Conservation (phyloP, 768 basidiomycete genomes). For the Tulasnella sp. region DNA sequence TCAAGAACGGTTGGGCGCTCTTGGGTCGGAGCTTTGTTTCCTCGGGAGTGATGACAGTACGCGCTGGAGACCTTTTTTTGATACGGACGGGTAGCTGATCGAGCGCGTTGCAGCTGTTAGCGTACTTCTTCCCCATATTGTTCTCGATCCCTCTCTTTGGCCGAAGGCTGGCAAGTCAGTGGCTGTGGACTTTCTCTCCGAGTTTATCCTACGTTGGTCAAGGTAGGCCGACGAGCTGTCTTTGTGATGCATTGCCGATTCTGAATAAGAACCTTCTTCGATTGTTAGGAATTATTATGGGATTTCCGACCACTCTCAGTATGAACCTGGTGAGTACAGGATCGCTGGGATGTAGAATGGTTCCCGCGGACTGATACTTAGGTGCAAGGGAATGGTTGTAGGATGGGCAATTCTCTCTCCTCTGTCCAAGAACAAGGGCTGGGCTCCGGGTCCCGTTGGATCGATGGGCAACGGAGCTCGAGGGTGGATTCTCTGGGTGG, state of each 20-base stretch:
- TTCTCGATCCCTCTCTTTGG: slow-evolving; percentile 88
- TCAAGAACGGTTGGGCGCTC: slow-evolving; percentile 70
- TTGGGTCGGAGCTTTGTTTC: slow-evolving; percentile 73
- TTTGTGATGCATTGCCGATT: slow-evolving; percentile 22
- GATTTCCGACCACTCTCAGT: slow-evolving; percentile 86
- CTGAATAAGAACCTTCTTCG: not conserved
- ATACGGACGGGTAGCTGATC: slow-evolving; percentile 20
- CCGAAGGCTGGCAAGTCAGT: slow-evolving; percentile 72
- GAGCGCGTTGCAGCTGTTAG: slow-evolving; percentile 54
- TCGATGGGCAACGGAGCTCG: slow-evolving; percentile 86
- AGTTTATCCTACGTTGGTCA: slow-evolving; percentile 90
- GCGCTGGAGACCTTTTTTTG: slow-evolving; percentile 33
- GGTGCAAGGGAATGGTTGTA: slow-evolving; percentile 80
- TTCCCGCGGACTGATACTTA: not conserved
- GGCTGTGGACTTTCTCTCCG: slow-evolving; percentile 93
- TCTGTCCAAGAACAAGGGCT: slow-evolving; percentile 70
- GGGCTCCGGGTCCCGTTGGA: slow-evolving; percentile 91
- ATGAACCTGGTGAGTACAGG: slow-evolving; percentile 72
- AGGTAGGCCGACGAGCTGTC: slow-evolving; percentile 46
- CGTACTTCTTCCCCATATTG: slow-evolving; percentile 85
- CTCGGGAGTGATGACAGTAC: slow-evolving; percentile 72
- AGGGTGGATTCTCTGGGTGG: slow-evolving; percentile 96
- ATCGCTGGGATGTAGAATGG: slow-evolving; percentile 11
- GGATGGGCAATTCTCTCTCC: slow-evolving; percentile 96
- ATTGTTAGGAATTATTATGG: slow-evolving; percentile 88